phyloP scores from a whole-genome alignment of 495 filamentous ascomycete species.

The Penicillium silybi region DNA sequence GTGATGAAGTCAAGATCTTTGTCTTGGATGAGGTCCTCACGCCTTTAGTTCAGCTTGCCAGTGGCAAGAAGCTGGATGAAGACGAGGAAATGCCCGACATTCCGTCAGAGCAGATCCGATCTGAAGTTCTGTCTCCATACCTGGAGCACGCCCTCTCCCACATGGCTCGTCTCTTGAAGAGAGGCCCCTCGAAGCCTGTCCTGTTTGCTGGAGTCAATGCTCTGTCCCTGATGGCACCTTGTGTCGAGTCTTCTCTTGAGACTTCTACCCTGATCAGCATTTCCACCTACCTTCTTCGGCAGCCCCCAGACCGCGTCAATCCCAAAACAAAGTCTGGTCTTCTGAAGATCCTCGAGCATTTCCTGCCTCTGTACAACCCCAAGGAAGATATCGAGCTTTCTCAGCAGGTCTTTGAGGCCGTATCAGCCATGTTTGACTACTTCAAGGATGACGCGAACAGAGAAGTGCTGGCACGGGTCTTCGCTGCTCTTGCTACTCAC shows the following conservation, averaged over 20 bases:
- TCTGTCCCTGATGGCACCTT: constrained; percentile 68
- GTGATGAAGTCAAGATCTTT: constrained; percentile 84
- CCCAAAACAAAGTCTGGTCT: constrained; percentile 80
- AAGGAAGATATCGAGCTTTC: constrained; percentile 42
- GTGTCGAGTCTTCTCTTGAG: constrained; percentile 65
- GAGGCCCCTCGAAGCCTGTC: constrained; percentile 67
- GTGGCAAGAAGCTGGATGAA: constrained; percentile 40
- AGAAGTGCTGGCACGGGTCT: constrained; percentile 63
- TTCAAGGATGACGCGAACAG: constrained; percentile 78
- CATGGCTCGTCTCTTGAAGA: constrained; percentile 64
- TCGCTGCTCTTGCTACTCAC: constrained; percentile 61
- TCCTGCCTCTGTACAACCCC: constrained; percentile 59
- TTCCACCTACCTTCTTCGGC: constrained; percentile 73
- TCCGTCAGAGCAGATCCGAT: constrained; percentile 46
- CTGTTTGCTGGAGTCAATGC: constrained; percentile 74
- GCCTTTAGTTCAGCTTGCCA: constrained; percentile 55
- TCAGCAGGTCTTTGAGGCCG: constrained; percentile 55
- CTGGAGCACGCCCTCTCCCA: constrained; percentile 63
- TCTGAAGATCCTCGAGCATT: constrained; percentile 68
- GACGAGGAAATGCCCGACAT: constrained; percentile 52
- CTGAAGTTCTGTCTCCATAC: constrained; percentile 63
- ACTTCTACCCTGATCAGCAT: constrained; percentile 71
- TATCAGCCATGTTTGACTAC: constrained; percentile 76
- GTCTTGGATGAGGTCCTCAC: constrained; percentile 67
- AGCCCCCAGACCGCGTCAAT: constrained; percentile 74